Evolutionary conservation across 176 grass and related monocot species (phyloP), one percentile per base, ranked within the genome.

Genomic region (Metroxylon sagu): DNA sequence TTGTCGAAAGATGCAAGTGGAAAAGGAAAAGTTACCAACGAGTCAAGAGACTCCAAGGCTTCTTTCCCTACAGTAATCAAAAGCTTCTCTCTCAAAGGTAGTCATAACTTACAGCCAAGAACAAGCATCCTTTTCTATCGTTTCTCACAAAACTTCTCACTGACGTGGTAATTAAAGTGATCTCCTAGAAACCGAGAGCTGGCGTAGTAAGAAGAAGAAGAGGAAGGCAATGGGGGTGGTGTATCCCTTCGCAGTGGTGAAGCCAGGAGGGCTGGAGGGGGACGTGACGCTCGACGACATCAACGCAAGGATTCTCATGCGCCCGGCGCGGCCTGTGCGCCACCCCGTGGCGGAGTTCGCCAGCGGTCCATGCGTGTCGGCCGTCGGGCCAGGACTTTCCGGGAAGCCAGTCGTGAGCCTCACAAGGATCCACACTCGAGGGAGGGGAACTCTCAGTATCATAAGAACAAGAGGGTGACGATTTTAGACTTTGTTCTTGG

Each of bases 341-440:
- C 90, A 95, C 48, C 90, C 90, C 2, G 90, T 95, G 5, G 90
- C 86, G 3, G 59, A 62, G 62, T 95, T 79, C 68, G 82, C 85
- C 5, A 73, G 60, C 55, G 25, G 70, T 56, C 83, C 90, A 3
- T 66, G 50, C 5, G 85, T 86, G 61, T 54, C 67, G 3, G 1
- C 70, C 0, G 48, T 49, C 2, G 74, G 83, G 55, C 71, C 60
- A 0, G 83, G 90, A 0, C 78, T 84, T n/a, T 98, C 93, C 30
- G 93, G 93, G 14, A 98, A 92, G 5, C 66, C 84, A 1, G 73
- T 98, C 10, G 84, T 85, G 16, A 87, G 83, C 80, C 75, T 90
- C 1, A 78, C 85, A 10, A 92, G 67, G 76, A 98, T 98, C 69
- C 89, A 73, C 26, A 98, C 93, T 2, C 79, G 66, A 63, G 93